A percentile compares a stretch with the other conserved stretches of the same genome.
Evolutionary conservation across 495 filamentous ascomycete species (phyloP).

Genomic region (Parmelia sp.): DNA sequence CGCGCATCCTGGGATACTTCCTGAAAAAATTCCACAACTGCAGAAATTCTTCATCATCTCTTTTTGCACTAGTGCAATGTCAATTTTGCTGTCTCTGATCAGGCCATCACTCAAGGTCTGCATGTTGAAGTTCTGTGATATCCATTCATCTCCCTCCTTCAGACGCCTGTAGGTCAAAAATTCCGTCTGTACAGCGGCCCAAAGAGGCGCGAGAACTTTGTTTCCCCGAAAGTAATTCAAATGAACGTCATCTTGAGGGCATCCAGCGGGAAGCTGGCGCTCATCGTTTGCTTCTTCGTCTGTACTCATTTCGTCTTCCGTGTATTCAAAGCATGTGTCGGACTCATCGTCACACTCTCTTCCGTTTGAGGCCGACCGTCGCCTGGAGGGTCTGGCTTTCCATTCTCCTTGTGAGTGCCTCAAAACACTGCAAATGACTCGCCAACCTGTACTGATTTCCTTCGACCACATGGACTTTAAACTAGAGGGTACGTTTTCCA

Average conservation of each 20-base stretch:
- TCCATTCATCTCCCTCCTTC: constrained; percentile 27
- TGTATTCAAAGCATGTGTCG: neutral
- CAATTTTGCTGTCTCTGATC: constrained; percentile 11
- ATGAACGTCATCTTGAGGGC: constrained; percentile 7
- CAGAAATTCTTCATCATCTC: constrained; percentile 29
- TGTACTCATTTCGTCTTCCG: constrained; percentile 11
- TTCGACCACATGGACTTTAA: constrained; percentile 13
- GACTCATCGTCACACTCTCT: neutral
- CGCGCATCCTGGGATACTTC: constrained; percentile 8
- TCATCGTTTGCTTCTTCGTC: constrained; percentile 6
- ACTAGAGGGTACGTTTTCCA: neutral
- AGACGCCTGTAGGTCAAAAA: constrained; percentile 29
- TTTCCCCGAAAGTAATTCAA: constrained; percentile 23
- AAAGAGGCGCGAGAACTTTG: constrained; percentile 23
- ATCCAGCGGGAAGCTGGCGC: constrained; percentile 2
- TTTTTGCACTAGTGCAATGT: constrained; percentile 20
- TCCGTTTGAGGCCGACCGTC: neutral
- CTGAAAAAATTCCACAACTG: constrained; percentile 24
- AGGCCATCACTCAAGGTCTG: constrained; percentile 21
- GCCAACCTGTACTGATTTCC: constrained; percentile 20
- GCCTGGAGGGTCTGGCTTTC: neutral
- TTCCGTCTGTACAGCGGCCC: constrained; percentile 30
- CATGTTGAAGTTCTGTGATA: constrained; percentile 30
- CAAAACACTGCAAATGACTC: constrained; percentile 16
- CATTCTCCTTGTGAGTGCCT: constrained; percentile 15